Base-by-base conservation (phyloP, 1,139 yeast species). In the Suhomyces ambrosiae region DNA sequence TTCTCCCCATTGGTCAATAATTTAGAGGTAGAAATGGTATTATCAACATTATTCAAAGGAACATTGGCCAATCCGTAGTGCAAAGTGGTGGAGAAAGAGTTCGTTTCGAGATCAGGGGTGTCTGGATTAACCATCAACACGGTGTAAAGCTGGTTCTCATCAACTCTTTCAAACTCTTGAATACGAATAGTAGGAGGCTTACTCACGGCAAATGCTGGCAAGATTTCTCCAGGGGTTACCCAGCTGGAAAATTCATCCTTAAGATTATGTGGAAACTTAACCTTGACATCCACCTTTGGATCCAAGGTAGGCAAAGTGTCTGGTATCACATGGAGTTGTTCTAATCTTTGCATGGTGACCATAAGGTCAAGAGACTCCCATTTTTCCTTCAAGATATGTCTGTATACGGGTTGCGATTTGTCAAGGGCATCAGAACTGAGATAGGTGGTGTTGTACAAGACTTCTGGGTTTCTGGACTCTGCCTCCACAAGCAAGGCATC, bases 61-160 rank as follows among this genome's bases (percentile, higher is more conserved):
- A 90, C 74, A 58, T 92, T 86, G 40, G 79, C 63, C 44, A 92
- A 71, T 1, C 90, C 96, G 74, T 86, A 92, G 49, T 85, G 86
- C 45, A 92, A 68, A 4, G 81, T 76, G 7, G 96, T 86, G 41
- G 71, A 71, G 67, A 66, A 92, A 1, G 86, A 65, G 65, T 92
- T 90, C 23, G 65, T 71, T 28, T 63, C 69, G 41, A 87, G 58
- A 53, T 90, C 89, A 17, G 97, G 97, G 34, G 83, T 80, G 61
- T 92, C 99, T 16, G 97, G 97, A 59, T 92, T 92, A 14, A 92
- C 94, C 40, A 92, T 63, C 32, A 90, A 60, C 7, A 90, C 74
- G 1, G 97, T 80, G 63, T 88, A 92, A 39, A 79, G 65, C 30
- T 62, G 66, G 37, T 76, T 68, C 5, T 64, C 63, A 26, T 68